Conservation (phyloP, 306 rosid species). For the Begonia peltatifolia region DNA sequence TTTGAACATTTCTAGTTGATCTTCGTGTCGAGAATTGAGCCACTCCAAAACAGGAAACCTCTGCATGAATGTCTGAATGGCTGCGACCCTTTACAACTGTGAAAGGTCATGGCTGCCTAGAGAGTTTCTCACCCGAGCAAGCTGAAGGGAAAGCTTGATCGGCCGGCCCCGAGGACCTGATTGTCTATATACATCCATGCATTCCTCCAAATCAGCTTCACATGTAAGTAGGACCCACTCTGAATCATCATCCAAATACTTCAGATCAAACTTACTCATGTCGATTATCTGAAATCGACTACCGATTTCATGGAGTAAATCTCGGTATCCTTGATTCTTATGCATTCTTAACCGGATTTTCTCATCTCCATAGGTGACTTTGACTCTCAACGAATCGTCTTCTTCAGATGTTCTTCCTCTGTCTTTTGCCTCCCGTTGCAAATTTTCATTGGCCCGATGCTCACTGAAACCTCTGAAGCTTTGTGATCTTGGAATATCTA, state of each 20-base stretch:
- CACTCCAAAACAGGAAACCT: no score
- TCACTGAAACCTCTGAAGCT: conserved; percentile 49
- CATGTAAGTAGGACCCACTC: conserved; percentile 90
- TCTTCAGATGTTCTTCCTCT: conserved; percentile 8
- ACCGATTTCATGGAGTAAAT: conserved; percentile 49
- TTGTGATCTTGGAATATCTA: conserved; percentile 31
- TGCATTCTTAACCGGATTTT: conserved; percentile 64
- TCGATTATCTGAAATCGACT: conserved; percentile 47
- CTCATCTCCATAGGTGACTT: conserved; percentile 65
- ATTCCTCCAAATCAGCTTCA: conserved; percentile 85
- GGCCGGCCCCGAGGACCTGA: conserved; percentile 19
- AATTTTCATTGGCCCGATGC: conserved; percentile 16
- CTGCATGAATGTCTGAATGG: no score
- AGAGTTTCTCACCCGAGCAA: conserved; percentile 23
- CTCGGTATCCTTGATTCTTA: conserved; percentile 27
- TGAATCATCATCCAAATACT: conserved; percentile 83
- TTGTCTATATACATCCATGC: conserved; percentile 62
- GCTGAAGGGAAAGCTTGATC: conserved; percentile 58
- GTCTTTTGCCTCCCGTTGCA: conserved; percentile 7
- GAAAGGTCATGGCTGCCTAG: conserved; percentile 17
- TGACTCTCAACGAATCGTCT: conserved; percentile 35
- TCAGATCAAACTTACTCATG: conserved; percentile 45
- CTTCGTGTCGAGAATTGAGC: no score
- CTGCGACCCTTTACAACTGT: conserved; percentile 4
- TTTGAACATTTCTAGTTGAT: no score